Base-by-base conservation (phyloP, 2,329 filamentous ascomycete species). In the Pyricularia grisea region DNA sequence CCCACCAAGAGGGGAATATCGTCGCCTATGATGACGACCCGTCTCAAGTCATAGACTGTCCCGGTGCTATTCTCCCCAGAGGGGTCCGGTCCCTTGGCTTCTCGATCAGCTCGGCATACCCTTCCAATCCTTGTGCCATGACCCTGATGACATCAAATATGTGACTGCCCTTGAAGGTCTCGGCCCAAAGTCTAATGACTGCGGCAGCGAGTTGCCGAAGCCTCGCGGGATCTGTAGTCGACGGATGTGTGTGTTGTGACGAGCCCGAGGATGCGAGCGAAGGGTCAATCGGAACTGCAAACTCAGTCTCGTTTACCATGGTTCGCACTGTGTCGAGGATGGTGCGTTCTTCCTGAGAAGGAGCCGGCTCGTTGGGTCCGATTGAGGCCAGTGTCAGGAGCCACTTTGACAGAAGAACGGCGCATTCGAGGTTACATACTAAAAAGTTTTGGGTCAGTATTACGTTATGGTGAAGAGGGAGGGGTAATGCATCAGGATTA, bases 341-440 rank as follows among this genome's bases (percentile, higher is more conserved):
- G 66, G 80, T 82, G 73, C 80, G 83, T 73, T 88, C 86, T 25
- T 88, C 86, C 0, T 76, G 75, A 0, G 84, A 82, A 9, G 81
- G 79, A 3, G 84, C 82, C 33, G 82, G 77, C 65, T 87, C 84
- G 31, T 79, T 80, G 0, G 83, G 81, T 12, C 81, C 79, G 71
- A 87, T 83, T 17, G 83, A 81, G 0, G 83, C 80, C 2, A 88
- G 80, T 0, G 85, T 88, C 69, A 87, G 78, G 2, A 88, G 79
- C 86, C 86, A 88, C 74, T 87, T 87, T 66, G 85, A 86, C 12
- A 88, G 80, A 31, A 88, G 78, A 10, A 88, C 82, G 33, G 86
- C 87, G 70, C 87, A 88, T 73, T 89, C 87, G 65, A 88, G 83
- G 72, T 88, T 87, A 73, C 85, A 88, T 33, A 89, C 85, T 84